Conservation (phyloP, 805 yeast species). For the Danielia oregonensis region DNA sequence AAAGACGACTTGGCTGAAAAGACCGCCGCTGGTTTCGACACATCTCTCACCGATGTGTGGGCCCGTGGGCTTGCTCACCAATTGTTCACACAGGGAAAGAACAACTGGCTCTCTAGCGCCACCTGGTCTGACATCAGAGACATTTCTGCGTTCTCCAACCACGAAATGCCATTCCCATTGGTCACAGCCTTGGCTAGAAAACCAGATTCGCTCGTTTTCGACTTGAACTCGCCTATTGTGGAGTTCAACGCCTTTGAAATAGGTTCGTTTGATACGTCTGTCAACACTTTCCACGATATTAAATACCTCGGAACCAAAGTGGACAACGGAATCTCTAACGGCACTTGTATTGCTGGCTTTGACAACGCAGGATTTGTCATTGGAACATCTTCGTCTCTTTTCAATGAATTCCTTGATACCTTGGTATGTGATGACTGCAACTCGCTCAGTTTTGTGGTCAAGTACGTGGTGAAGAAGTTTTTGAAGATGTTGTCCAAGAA, state of each 20-base stretch:
- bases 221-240: constrained; percentile 34
- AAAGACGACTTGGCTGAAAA: constrained; percentile 46
- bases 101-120: constrained; percentile 25
- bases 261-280: constrained; percentile 39
- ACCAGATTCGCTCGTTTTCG: constrained; percentile 28
- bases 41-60: constrained; percentile 77
- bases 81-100: constrained; percentile 37
- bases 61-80: constrained; percentile 72
- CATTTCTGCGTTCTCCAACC: constrained; percentile 23
- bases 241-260: constrained; percentile 42
- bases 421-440: constrained; percentile 32
- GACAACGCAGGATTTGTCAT: constrained; percentile 39
- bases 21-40: constrained; percentile 57
- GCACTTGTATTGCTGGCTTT: constrained; percentile 29
- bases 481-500: constrained; percentile 22
- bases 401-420: constrained; percentile 33
- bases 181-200: constrained; percentile 33
- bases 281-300: constrained; percentile 36
- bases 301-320: constrained; percentile 35
- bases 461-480: constrained; percentile 22
- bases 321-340: constrained; percentile 27
- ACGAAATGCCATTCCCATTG: constrained; percentile 41
- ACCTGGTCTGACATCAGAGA: constrained; percentile 34
- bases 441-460: constrained; percentile 20
- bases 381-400: constrained; percentile 39